A percentile compares a stretch with the other conserved stretches of the same genome.
Conservation (phyloP, 208 protist genomes). For the Leishmania major region DNA sequence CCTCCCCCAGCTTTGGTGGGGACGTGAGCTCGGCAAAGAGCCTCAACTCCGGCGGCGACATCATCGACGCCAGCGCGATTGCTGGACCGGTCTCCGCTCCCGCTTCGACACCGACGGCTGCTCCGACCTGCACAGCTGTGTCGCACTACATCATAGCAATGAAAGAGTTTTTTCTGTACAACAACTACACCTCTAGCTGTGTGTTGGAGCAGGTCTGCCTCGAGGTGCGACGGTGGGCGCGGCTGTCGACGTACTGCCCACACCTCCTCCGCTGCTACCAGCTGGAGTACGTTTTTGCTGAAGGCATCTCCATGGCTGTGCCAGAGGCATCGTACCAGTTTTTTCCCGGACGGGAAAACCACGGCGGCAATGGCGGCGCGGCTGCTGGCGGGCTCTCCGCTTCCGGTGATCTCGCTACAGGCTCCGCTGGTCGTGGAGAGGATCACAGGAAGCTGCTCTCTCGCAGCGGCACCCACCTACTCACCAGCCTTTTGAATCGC, state of each 20-base stretch:
- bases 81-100: not conserved
- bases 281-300: conserved; percentile 51
- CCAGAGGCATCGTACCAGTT: conserved; percentile 27
- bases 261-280: conserved; percentile 56
- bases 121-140: not conserved
- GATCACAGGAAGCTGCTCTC: conserved; percentile 10
- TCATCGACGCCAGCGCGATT: not conserved
- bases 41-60: not conserved
- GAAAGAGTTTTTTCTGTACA: conserved; percentile 53
- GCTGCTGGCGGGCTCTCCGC: not conserved
- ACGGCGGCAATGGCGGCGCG: not conserved
- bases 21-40: not conserved
- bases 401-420: not conserved
- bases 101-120: not conserved
- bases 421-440: not conserved
- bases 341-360: conserved; percentile 10
- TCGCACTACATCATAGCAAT: conserved; percentile 64
- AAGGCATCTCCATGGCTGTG: conserved; percentile 17
- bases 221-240: conserved; percentile 54
- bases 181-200: conserved; percentile 16
- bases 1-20: conserved; percentile 4
- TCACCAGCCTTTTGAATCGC: not conserved
- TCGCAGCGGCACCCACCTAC: not conserved
- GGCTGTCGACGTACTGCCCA: conserved; percentile 46
- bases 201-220: conserved; percentile 41